Conservation (phyloP, 306 rosid species). For the Pterocarpus santalinus region DNA sequence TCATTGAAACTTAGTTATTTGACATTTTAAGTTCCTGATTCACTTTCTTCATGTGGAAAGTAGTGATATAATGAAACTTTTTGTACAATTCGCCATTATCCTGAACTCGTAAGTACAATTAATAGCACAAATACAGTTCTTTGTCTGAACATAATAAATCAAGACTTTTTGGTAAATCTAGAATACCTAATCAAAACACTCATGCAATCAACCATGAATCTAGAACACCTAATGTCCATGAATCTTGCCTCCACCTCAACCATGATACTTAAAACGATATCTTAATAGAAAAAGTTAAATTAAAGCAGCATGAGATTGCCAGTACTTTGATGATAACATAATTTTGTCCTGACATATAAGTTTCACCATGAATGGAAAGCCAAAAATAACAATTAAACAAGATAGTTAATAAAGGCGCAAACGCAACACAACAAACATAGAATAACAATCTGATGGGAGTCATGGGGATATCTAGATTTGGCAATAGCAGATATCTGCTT, state of each 20-base stretch:
- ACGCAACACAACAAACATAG: conserved; percentile 16
- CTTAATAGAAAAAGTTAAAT: conserved; percentile 6
- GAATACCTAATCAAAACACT: conserved; percentile 30
- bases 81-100: background rate
- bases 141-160: conserved; percentile 13
- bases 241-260: conserved; percentile 33
- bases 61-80: conserved; percentile 1
- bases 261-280: conserved; percentile 26
- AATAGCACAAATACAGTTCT: background rate
- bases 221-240: background rate
- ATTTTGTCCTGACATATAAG: background rate
- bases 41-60: conserved; percentile 30
- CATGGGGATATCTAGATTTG: conserved; percentile 15
- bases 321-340: conserved; percentile 24
- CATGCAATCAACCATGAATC: background rate
- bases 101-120: background rate
- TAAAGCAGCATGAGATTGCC: conserved; percentile 9
- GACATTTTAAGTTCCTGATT: conserved; percentile 21
- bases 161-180: background rate
- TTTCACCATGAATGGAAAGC: conserved; percentile 12
- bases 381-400: background rate
- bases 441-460: background rate
- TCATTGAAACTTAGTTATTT: background rate
- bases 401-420: background rate
- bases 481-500: conserved; percentile 10